phyloP scores from a whole-genome alignment of 2,329 filamentous ascomycete genomes.

The Diplocarpon mali region DNA sequence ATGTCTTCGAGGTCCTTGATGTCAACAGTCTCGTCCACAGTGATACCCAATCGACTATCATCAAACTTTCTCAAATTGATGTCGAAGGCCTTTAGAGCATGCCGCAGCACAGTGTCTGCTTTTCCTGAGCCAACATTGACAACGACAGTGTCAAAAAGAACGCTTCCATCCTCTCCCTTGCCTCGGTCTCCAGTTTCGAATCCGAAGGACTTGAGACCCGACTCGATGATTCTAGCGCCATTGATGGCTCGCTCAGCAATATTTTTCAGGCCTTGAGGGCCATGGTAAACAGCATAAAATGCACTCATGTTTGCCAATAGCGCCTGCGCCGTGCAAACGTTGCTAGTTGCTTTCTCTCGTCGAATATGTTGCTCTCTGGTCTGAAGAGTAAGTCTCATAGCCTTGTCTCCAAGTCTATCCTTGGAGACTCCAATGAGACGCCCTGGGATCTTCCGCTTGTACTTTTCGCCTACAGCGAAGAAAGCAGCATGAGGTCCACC shows the following conservation, averaged over 20 bases:
- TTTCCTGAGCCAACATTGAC: slow-evolving; percentile 44
- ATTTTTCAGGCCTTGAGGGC: slow-evolving; percentile 67
- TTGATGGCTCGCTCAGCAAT: slow-evolving; percentile 73
- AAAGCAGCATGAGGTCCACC: slow-evolving; percentile 96
- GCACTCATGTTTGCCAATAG: slow-evolving; percentile 92
- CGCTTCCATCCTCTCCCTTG: slow-evolving; percentile 42
- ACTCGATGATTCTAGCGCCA: slow-evolving; percentile 58
- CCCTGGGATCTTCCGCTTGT: slow-evolving; percentile 90
- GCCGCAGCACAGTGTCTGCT: slow-evolving; percentile 39
- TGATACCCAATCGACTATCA: slow-evolving; percentile 55
- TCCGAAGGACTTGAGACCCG: slow-evolving; percentile 50
- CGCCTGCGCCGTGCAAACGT: slow-evolving; percentile 93
- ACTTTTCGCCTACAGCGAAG: slow-evolving; percentile 82
- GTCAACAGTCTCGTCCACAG: slow-evolving; percentile 64
- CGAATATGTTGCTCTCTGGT: slow-evolving; percentile 94
- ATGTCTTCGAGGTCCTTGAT: slow-evolving; percentile 45
- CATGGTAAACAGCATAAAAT: slow-evolving; percentile 90
- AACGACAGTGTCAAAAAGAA: slow-evolving; percentile 72
- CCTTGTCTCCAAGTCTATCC: slow-evolving; percentile 71
- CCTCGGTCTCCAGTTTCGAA: slow-evolving; percentile 50
- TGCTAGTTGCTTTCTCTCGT: slow-evolving; percentile 93
- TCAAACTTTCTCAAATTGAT: slow-evolving; percentile 56
- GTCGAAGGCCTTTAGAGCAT: slow-evolving; percentile 37
- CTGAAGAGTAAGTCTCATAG: slow-evolving; percentile 76
- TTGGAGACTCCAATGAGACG: slow-evolving; percentile 86